phyloP scores from a whole-genome alignment of 140 eudicot genomes.

The Ambrosia hybrid region DNA sequence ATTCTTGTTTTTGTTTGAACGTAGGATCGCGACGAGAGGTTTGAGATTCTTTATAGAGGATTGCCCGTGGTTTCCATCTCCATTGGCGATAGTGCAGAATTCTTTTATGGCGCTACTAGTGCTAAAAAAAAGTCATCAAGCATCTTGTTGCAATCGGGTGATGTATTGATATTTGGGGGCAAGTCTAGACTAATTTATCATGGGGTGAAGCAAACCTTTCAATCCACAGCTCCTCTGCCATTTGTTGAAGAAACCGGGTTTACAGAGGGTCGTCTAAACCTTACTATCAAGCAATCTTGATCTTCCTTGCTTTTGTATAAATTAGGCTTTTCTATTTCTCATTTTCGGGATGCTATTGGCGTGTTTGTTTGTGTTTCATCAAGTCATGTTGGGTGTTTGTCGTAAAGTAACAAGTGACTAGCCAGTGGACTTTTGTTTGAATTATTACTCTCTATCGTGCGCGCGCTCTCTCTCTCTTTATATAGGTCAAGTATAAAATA shows the following conservation, averaged over 20 bases:
- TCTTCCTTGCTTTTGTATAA: too few species aligned
- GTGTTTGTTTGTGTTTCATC: not conserved
- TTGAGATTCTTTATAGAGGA: constrained; percentile 29
- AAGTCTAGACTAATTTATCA: constrained; percentile 51
- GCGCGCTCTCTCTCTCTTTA: too few species aligned
- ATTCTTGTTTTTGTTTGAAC: not conserved
- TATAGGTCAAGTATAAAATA: too few species aligned
- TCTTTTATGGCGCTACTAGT: constrained; percentile 40
- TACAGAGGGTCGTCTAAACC: not conserved
- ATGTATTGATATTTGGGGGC: constrained; percentile 57
- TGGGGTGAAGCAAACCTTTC: constrained; percentile 40
- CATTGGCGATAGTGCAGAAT: constrained; percentile 55
- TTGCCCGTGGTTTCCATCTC: constrained; percentile 57
- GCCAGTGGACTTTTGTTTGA: too few species aligned
- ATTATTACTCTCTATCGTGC: too few species aligned
- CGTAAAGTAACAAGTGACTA: too few species aligned
- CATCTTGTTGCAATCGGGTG: constrained; percentile 44
- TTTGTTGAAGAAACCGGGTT: too few species aligned
- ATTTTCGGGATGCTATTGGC: not conserved
- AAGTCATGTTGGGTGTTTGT: too few species aligned
- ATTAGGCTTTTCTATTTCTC: not conserved
- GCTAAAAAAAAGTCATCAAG: constrained; percentile 24
- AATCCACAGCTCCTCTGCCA: constrained; percentile 44
- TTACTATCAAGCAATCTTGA: not conserved
- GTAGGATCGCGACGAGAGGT: constrained; percentile 53